Conservation (phyloP, 176 grass and related monocot genomes). For the Carex myosuroides region DNA sequence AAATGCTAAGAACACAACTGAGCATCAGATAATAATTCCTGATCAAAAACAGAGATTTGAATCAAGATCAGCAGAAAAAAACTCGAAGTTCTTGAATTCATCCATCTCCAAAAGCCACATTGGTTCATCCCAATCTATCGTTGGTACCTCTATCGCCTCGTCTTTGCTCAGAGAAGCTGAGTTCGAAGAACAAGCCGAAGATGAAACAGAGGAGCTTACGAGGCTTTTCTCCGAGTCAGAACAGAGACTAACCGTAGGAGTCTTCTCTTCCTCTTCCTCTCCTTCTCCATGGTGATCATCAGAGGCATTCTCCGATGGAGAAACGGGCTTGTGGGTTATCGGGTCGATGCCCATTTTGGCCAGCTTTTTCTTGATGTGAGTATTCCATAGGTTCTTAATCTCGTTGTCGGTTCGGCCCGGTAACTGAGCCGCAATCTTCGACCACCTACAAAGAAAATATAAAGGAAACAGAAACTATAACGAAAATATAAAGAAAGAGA, state of each 20-base stretch:
- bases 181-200: conserved; percentile 30
- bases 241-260: conserved; percentile 10
- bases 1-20: conserved; percentile 2
- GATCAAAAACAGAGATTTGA: conserved; percentile 13
- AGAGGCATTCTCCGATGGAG: conserved; percentile 4
- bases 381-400: conserved; percentile 99
- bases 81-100: conserved; percentile 33
- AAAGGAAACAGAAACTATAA: neutral
- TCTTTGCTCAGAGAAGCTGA: conserved; percentile 23
- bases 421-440: conserved; percentile 81
- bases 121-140: conserved; percentile 55
- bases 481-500: neutral
- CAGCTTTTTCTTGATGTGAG: conserved; percentile 94
- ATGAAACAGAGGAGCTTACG: conserved; percentile 17
- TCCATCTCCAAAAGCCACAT: conserved; percentile 57
- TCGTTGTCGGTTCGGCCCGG: conserved; percentile 93
- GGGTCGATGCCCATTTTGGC: conserved; percentile 75
- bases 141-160: conserved; percentile 23
- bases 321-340: conserved; percentile 46
- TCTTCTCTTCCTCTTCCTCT: conserved; percentile 4
- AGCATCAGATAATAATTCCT: neutral
- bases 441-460: conserved; percentile 44
- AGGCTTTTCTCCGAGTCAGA: conserved; percentile 17
- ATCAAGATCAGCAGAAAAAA: conserved; percentile 19
- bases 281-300: neutral